These are phyloP conservation scores for Gryganskiella cystojenkinii DNA, from an alignment of 192 early-diverging fungal genomes.

Conservation along the genomic window DNA sequence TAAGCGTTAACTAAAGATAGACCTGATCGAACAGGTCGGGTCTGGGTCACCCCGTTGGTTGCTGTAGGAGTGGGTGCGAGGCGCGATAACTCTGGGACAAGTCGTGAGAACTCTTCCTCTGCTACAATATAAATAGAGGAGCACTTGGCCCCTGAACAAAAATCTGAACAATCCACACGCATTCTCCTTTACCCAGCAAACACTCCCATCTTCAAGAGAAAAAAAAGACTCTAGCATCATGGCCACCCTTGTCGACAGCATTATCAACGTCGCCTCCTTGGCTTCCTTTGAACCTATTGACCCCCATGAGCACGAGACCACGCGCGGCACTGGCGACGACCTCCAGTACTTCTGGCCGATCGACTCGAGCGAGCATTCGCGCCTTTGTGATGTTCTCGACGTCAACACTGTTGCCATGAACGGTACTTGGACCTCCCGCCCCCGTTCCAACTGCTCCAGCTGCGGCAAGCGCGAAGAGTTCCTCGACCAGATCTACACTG, in stretches of 20 bases:
- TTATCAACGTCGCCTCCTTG: neutral
- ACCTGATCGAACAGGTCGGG: too few relatives aligned
- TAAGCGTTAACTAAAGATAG: too few relatives aligned
- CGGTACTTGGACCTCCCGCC: neutral
- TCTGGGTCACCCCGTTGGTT: too few relatives aligned
- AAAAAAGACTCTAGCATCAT: neutral
- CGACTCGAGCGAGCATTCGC: neutral
- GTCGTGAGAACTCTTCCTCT: too few relatives aligned
- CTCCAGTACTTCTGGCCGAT: neutral
- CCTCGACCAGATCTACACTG: neutral
- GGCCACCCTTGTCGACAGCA: neutral
- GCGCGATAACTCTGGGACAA: too few relatives aligned
- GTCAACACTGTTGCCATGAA: neutral
- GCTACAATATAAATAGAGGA: too few relatives aligned
- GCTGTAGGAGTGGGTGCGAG: too few relatives aligned
- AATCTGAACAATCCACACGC: too few relatives aligned
- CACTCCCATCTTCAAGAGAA: too few relatives aligned
- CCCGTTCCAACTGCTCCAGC: neutral
- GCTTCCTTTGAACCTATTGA: slow-evolving; percentile 2
- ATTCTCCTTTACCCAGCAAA: too few relatives aligned
- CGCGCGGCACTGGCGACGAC: neutral
- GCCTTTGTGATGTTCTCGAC: neutral
- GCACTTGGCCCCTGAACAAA: too few relatives aligned
- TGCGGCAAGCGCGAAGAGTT: slow-evolving; percentile 5
- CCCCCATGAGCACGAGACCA: neutral